These are phyloP conservation scores for Ilex paraguariensis DNA, from an alignment of 305 asterid species.

Conservation along the genomic window DNA sequence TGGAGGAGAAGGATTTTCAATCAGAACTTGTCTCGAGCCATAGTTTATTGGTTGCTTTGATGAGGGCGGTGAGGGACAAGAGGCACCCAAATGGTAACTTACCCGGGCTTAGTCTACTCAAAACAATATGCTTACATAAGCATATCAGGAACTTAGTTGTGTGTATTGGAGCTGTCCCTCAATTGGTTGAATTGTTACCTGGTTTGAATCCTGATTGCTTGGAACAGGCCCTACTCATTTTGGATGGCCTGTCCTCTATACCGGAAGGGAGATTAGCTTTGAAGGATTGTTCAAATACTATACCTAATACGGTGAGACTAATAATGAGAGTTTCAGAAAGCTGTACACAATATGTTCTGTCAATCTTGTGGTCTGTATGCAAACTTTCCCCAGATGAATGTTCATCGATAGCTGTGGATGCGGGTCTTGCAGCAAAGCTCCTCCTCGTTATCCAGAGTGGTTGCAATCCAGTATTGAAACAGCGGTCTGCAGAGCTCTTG, in stretches of 20 bases:
- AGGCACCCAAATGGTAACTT: neutral
- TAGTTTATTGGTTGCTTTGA: constrained; percentile 3
- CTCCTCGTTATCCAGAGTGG: neutral
- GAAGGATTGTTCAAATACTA: constrained; percentile 1
- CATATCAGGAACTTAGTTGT: neutral
- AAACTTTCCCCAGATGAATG: constrained; percentile 1
- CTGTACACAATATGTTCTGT: neutral
- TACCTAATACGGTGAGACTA: neutral
- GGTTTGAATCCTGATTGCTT: neutral
- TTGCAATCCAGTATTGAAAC: neutral
- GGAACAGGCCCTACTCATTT: neutral
- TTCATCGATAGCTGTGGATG: neutral
- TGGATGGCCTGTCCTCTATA: neutral
- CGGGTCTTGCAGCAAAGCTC: neutral
- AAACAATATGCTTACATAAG: neutral
- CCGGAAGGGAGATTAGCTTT: neutral
- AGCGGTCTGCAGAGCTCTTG: constrained; percentile 2
- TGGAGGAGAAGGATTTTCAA: constrained; percentile 1
- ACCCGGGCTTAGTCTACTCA: neutral
- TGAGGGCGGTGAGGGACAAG: neutral
- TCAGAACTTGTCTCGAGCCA: neutral
- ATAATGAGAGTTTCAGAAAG: neutral
- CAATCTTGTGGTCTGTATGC: neutral
- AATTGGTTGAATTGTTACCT: neutral
- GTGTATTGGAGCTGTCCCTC: neutral